Base-by-base conservation (phyloP, 177 flowering plant species). In the Tripterygium wilfordii region DNA sequence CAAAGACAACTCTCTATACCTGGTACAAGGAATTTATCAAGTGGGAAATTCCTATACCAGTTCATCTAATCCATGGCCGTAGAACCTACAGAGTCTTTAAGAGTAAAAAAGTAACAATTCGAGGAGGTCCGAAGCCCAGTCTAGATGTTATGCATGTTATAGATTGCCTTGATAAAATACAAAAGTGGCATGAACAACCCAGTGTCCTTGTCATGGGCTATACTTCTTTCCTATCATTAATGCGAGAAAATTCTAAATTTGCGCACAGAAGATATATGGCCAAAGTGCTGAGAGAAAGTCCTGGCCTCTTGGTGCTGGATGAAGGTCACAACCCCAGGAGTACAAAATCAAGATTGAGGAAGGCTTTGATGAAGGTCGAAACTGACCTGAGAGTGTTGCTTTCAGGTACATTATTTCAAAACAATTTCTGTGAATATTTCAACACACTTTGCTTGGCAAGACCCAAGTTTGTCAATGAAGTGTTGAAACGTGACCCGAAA, bases 251-350 rank as follows among this genome's bases (percentile, higher is more conserved):
- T 44, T 70, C 88, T 35, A 68, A 57, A 52, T 65, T 64, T 41
- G 69, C 69, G 0, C 79, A 81, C 48, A 61, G 82, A 52, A 81
- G 61, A 50, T 75, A 70, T 50, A 81, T 89, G 88, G 82, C 88
- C 6, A 70, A 64, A 50, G 57, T 79, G 17, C 47, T 94, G 56
- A 51, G 76, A 31, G 66, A 77, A 44, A 89, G 96, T 55, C 92
- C 97, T 0, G 96, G 95, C 22, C 64, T 94, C 41, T 42, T 94
- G 35, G 59, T 94, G 14, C 82, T 94, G 24, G 99, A 89, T 40
- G 99, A 94, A 70, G 99, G 97, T 29, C 99, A 94, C 71, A 94
- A 94, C 57, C 99, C 99, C 0, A 77, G 99, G 60, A 89, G 97
- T 52, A 89, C 85, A 0, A 73, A 72, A 32, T 94, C 99, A 0